Evolutionary conservation across 768 basidiomycete genomes (phyloP).

Genomic region (Goffeauzyma gilvescens): DNA sequence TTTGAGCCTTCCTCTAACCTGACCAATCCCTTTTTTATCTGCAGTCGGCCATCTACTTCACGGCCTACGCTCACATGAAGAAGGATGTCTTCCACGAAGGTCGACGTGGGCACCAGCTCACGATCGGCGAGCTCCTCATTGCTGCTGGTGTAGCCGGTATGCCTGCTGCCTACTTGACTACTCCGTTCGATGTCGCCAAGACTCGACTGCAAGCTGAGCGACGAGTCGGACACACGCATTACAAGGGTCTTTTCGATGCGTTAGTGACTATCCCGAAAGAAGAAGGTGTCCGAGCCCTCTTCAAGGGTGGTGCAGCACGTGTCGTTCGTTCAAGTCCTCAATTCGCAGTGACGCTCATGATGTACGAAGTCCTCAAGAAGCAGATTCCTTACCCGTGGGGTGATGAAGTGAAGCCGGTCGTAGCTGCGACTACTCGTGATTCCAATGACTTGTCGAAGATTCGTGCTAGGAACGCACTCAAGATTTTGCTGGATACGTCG

Average conservation of each 20-base stretch:
- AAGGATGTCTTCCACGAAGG: conserved; percentile 90
- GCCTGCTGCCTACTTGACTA: conserved; percentile 76
- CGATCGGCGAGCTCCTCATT: conserved; percentile 69
- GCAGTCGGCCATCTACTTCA: conserved; percentile 46
- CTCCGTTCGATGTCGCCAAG: conserved; percentile 91
- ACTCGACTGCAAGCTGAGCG: conserved; percentile 88
- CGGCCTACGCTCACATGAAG: conserved; percentile 49
- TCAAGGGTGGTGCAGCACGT: conserved; percentile 80
- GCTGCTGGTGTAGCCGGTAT: conserved; percentile 52
- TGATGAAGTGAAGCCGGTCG: conserved; percentile 28
- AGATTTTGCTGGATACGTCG: conserved; percentile 34
- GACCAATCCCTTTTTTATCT: no score
- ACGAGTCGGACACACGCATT: conserved; percentile 70
- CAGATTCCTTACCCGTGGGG: background rate
- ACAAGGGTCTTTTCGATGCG: conserved; percentile 76
- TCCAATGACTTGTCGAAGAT: conserved; percentile 71
- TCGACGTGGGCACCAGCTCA: conserved; percentile 77
- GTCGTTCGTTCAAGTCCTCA: conserved; percentile 42
- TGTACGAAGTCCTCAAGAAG: background rate
- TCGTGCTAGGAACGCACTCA: conserved; percentile 83
- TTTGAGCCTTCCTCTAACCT: no score
- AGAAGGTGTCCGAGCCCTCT: conserved; percentile 43
- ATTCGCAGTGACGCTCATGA: conserved; percentile 49
- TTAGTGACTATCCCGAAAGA: conserved; percentile 70
- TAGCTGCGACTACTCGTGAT: conserved; percentile 51